Evolutionary conservation across 192 early-diverging fungal genomes (phyloP).

Genomic region (Neocallimastix lanati): DNA sequence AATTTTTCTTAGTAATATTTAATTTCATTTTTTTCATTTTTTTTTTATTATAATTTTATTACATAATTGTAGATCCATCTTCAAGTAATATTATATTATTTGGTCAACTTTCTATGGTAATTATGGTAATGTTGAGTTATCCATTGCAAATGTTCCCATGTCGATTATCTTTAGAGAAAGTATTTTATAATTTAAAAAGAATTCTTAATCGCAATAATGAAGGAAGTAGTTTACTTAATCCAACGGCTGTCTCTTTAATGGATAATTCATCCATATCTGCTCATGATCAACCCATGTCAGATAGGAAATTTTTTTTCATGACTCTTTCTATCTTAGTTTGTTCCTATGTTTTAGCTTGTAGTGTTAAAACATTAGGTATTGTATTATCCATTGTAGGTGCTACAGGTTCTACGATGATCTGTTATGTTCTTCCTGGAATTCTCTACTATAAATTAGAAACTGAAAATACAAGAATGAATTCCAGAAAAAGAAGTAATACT

Average conservation of each 20-base stretch:
- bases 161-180: constrained; percentile 75
- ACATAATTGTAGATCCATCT: too few species aligned
- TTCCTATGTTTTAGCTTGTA: constrained; percentile 47
- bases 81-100: constrained; percentile 44
- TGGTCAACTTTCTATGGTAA: constrained; percentile 72
- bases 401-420: constrained; percentile 87
- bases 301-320: constrained; percentile 15
- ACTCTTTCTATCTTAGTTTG: constrained; percentile 46
- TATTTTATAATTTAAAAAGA: constrained; percentile 16
- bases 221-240: neutral
- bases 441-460: too few species aligned
- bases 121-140: constrained; percentile 77
- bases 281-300: constrained; percentile 3
- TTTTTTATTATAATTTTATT: too few species aligned
- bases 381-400: constrained; percentile 86
- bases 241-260: neutral
- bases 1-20: too few species aligned
- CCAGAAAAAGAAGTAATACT: too few species aligned
- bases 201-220: neutral
- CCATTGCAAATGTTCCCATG: constrained; percentile 88
- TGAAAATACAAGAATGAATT: too few species aligned
- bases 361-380: constrained; percentile 9
- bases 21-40: too few species aligned
- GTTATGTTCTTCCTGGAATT: constrained; percentile 43
- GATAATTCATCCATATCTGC: constrained; percentile 2